Percentiles rank a stretch among this genome's conserved stretches.
These are phyloP conservation scores for Aspergillus bertholletiae DNA, from an alignment of 495 filamentous ascomycete genomes.

Conservation along the genomic window DNA sequence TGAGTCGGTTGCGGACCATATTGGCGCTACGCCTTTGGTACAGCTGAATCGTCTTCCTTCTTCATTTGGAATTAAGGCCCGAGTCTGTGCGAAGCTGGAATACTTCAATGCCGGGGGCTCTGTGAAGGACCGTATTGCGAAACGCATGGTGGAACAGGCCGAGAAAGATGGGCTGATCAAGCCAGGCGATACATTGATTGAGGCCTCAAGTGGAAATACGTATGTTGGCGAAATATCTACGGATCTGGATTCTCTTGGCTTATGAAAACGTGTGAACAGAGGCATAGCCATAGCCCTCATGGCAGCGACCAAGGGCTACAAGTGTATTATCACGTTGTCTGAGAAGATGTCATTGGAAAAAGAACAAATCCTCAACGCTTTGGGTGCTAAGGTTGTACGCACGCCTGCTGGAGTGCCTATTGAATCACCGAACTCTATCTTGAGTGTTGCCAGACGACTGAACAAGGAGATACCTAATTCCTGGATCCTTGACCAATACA, in stretches of 20 bases:
- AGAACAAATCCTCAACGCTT: no score
- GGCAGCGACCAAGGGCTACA: no score
- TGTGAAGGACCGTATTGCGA: conserved; percentile 86
- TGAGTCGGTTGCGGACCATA: conserved; percentile 47
- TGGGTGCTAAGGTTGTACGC: no score
- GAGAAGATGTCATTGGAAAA: no score
- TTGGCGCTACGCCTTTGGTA: conserved; percentile 87
- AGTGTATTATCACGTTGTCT: no score
- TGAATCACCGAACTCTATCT: conserved; percentile 53
- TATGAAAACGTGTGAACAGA: no score
- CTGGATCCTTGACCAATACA: conserved; percentile 86
- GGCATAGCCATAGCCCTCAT: no score
- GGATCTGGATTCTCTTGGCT: no score
- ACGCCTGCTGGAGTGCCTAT: no score
- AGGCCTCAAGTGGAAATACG: conserved; percentile 90
- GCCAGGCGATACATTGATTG: conserved; percentile 86
- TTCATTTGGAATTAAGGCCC: conserved; percentile 69
- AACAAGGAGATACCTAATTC: conserved; percentile 87
- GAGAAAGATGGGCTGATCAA: conserved; percentile 79
- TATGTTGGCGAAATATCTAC: conserved; percentile 78
- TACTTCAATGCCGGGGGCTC: conserved; percentile 84
- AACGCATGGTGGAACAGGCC: conserved; percentile 87
- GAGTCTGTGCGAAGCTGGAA: conserved; percentile 83
- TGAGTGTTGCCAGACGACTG: conserved; percentile 69
- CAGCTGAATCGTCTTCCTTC: conserved; percentile 80